Base-by-base conservation (phyloP, 352 stramenopile species). In the Phytopythium montanum region DNA sequence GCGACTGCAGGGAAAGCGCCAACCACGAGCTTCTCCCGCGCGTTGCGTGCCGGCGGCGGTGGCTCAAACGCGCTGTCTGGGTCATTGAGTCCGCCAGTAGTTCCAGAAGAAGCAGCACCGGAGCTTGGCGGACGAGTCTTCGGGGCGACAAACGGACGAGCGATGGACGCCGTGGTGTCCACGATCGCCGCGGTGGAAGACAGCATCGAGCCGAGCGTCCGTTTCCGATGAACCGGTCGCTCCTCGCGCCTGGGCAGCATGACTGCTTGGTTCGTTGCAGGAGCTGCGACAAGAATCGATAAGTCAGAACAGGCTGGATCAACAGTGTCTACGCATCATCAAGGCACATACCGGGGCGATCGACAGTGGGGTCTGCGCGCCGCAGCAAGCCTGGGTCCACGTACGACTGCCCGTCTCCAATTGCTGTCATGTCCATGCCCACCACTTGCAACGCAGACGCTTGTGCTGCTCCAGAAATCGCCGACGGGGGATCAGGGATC, bases 371-470 rank as follows among this genome's bases (percentile, higher is more conserved):
- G 31, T 56, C 39, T 39, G 56, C 29, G 13, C 71, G 69, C 1
- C 64, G 75, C 59, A 93, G 75, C 19, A 93, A 65, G 14, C 79
- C 64, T 21, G 84, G 84, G 41, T 93, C 82, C 21, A 95, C 79
- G 53, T 92, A 95, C 1, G 83, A 90, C 59, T 95, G 85, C 0
- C 85, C 85, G 63, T 90, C 85, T 16, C 82, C 85, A 53, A 94
- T 94, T 21, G 71, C 76, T 12, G 68, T 70, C 56, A 70, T 67
- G 38, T 58, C 72, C 38, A 12, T 59, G 14, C 38, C 23, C 16
- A 34, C 4, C 31, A 50, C 33, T 13, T 50, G 51, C 28, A 49
- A 46, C 9, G 55, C 31, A 19, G 61, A 48, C 18, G 48, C 61
- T 31, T 67, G 29, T 13, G 54, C 59, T 13, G 54, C 45, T 36